A percentile compares a stretch with the other conserved stretches of the same genome.
These are phyloP conservation scores for Alternaria sp. DNA, from an alignment of 2,329 filamentous ascomycete species.

Conservation along the genomic window DNA sequence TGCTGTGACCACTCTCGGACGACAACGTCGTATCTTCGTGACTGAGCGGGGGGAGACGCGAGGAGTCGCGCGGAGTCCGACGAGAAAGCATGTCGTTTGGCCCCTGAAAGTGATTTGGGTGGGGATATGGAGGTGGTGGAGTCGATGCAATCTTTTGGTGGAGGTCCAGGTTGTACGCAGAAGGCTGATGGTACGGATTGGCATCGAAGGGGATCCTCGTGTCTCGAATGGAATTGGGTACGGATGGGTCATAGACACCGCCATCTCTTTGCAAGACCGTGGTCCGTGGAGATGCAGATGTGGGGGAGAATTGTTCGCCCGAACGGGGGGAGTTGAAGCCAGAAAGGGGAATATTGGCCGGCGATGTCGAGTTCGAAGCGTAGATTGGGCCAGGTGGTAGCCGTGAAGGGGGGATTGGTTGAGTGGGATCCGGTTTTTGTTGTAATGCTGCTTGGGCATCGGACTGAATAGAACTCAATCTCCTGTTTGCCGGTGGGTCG, in stretches of 20 bases:
- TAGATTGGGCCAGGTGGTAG: constrained; percentile 34
- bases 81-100: constrained; percentile 40
- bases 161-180: constrained; percentile 24
- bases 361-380: constrained; percentile 44
- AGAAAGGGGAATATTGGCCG: constrained; percentile 36
- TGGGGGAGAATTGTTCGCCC: constrained; percentile 43
- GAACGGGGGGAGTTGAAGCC: constrained; percentile 43
- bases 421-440: constrained; percentile 35
- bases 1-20: constrained; percentile 45
- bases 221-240: constrained; percentile 28
- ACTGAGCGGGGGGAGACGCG: constrained; percentile 42
- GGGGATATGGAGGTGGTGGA: constrained; percentile 24
- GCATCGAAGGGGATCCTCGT: constrained; percentile 26
- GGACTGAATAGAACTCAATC: constrained; percentile 36
- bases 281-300: constrained; percentile 44
- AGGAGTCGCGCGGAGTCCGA: constrained; percentile 36
- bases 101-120: constrained; percentile 28
- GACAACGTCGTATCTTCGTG: constrained; percentile 50
- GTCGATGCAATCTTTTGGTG: constrained; percentile 24
- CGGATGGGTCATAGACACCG: constrained; percentile 27
- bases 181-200: constrained; percentile 21
- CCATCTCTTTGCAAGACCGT: constrained; percentile 34
- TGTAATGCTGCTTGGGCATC: constrained; percentile 23
- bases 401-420: constrained; percentile 31
- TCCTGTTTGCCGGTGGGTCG: constrained; percentile 33